Evolutionary conservation across 2,329 filamentous ascomycete species (phyloP).

Genomic region (Microcera coccophila): DNA sequence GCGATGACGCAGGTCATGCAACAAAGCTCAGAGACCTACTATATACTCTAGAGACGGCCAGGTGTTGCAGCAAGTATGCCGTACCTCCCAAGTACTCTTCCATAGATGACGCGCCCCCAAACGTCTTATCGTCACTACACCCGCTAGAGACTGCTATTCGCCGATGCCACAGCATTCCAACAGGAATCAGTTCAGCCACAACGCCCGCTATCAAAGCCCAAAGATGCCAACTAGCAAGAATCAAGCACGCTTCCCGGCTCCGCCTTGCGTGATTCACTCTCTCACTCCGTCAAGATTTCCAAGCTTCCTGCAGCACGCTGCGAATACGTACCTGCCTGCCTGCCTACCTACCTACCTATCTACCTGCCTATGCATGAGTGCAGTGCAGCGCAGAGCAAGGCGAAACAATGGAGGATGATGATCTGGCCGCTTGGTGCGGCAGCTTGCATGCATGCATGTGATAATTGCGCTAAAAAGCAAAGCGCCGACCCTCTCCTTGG

Average conservation of each 20-base stretch:
- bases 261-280: no score
- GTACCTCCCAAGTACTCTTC: background rate
- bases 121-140: background rate
- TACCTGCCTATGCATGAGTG: background rate
- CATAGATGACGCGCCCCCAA: background rate
- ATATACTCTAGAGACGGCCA: no score
- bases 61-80: background rate
- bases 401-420: background rate
- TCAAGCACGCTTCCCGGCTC: background rate
- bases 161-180: background rate
- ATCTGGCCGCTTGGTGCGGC: slow-evolving; percentile 1
- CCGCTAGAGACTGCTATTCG: no score
- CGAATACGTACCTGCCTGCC: background rate
- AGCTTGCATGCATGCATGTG: slow-evolving; percentile 23
- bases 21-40: background rate
- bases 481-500: slow-evolving; percentile 2
- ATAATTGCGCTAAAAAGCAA: slow-evolving; percentile 27
- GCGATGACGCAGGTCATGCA: slow-evolving; percentile 1
- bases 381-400: no score
- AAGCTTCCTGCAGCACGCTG: background rate
- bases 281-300: no score
- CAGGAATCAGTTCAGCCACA: background rate
- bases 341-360: no score
- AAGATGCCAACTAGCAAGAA: background rate
- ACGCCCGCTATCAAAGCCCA: no score